Conservation (phyloP, 2,329 filamentous ascomycete species). For the Phialophora verrucosa region DNA sequence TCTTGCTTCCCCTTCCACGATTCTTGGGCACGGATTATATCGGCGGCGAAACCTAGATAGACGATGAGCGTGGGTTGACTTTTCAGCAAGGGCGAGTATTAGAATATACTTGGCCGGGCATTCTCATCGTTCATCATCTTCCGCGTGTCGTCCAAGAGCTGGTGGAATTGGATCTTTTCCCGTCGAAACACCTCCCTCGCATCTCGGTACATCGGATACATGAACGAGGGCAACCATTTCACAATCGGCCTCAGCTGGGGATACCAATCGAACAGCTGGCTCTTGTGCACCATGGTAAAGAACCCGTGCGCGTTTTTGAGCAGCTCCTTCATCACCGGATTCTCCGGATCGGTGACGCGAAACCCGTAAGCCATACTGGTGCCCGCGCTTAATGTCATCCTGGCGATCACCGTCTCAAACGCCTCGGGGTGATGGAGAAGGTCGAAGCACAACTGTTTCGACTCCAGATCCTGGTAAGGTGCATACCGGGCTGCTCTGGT, state of each 20-base stretch:
- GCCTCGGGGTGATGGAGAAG: neutral
- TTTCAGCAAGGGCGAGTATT: neutral
- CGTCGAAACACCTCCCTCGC: slow-evolving; percentile 22
- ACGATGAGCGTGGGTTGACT: neutral
- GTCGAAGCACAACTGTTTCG: slow-evolving; percentile 48
- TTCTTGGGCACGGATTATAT: slow-evolving; percentile 28
- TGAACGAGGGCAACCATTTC: slow-evolving; percentile 17
- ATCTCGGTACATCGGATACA: slow-evolving; percentile 23
- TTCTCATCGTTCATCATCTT: neutral
- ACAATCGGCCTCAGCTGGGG: slow-evolving; percentile 26
- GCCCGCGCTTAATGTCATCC: slow-evolving; percentile 42
- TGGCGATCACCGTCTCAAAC: slow-evolving; percentile 47
- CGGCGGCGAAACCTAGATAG: slow-evolving; percentile 10
- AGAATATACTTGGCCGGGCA: slow-evolving; percentile 7
- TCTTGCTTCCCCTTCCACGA: slow-evolving; percentile 32
- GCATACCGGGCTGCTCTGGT: slow-evolving; percentile 30
- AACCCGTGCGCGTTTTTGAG: slow-evolving; percentile 22
- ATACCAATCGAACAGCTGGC: slow-evolving; percentile 23
- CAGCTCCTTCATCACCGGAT: slow-evolving; percentile 27
- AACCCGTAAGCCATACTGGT: slow-evolving; percentile 39
- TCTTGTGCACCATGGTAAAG: slow-evolving; percentile 18
- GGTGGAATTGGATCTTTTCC: slow-evolving; percentile 19
- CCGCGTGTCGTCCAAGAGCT: slow-evolving; percentile 15
- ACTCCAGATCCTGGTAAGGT: slow-evolving; percentile 46
- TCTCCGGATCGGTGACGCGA: slow-evolving; percentile 27